Evolutionary conservation across 2,329 filamentous ascomycete genomes (phyloP).

Genomic region (Reticulascus tulasneorum): DNA sequence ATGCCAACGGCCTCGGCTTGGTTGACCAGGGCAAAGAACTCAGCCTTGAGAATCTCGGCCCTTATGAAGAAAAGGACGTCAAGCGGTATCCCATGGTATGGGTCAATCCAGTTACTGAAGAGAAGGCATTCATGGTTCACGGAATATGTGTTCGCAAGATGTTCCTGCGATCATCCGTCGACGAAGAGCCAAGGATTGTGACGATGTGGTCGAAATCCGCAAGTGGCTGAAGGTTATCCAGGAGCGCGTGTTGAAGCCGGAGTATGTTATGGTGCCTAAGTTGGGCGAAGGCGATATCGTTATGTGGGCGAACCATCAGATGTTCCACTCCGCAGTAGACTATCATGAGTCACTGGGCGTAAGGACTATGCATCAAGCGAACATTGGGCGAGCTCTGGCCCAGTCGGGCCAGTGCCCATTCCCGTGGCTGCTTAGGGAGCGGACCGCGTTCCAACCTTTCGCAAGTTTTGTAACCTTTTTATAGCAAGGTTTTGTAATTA

Average conservation of each 20-base stretch:
- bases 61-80: neutral
- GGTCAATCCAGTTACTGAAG: slow-evolving; percentile 37
- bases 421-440: neutral
- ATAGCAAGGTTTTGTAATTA: no score
- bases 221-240: slow-evolving; percentile 30
- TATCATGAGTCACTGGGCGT: slow-evolving; percentile 31
- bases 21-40: slow-evolving; percentile 34
- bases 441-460: no score
- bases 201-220: slow-evolving; percentile 34
- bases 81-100: slow-evolving; percentile 39
- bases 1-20: slow-evolving; percentile 36
- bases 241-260: slow-evolving; percentile 33
- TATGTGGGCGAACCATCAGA: slow-evolving; percentile 38
- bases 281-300: slow-evolving; percentile 39
- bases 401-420: slow-evolving; percentile 3
- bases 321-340: slow-evolving; percentile 39
- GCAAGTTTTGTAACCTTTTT: neutral
- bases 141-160: slow-evolving; percentile 33
- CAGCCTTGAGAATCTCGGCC: slow-evolving; percentile 21
- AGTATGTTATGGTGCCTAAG: slow-evolving; percentile 35
- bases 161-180: slow-evolving; percentile 28
- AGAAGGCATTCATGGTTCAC: slow-evolving; percentile 40
- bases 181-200: slow-evolving; percentile 30
- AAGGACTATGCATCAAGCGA: slow-evolving; percentile 43
- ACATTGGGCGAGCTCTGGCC: slow-evolving; percentile 28